Conservation (phyloP, 2,329 filamentous ascomycete species). For the Talaromyces sp. region DNA sequence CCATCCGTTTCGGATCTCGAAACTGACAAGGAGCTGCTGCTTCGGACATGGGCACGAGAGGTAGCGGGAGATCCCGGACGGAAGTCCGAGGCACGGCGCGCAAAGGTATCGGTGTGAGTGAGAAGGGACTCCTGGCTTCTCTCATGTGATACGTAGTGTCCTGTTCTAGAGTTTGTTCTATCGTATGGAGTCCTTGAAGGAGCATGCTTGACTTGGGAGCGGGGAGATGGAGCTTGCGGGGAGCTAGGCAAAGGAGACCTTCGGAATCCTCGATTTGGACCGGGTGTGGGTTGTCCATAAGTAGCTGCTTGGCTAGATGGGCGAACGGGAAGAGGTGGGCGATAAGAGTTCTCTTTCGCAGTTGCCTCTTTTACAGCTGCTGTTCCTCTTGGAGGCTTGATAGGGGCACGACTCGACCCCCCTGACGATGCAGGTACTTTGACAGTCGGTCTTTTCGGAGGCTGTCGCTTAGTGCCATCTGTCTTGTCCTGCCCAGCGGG, state of each 20-base stretch:
- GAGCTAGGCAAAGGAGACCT: constrained; percentile 31
- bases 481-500: constrained; percentile 29
- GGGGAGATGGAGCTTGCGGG: constrained; percentile 21
- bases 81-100: constrained; percentile 36
- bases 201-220: constrained; percentile 23
- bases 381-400: constrained; percentile 23
- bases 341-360: constrained; percentile 10
- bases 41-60: constrained; percentile 45
- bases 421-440: constrained; percentile 17
- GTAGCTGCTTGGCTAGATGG: constrained; percentile 13
- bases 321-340: constrained; percentile 11
- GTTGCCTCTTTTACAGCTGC: constrained; percentile 19
- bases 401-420: constrained; percentile 6
- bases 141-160: constrained; percentile 42
- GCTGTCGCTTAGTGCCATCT: constrained; percentile 22
- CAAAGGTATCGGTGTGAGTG: constrained; percentile 47
- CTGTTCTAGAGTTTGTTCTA: constrained; percentile 25
- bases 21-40: constrained; percentile 47
- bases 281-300: constrained; percentile 23
- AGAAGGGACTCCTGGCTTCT: constrained; percentile 44
- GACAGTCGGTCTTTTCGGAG: constrained; percentile 16
- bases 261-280: constrained; percentile 33
- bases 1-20: constrained; percentile 47
- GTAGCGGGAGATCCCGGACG: constrained; percentile 43
- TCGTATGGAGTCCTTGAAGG: constrained; percentile 17